Conservation (phyloP, 2,329 filamentous ascomycete species). For the Paracorniculantispora psalliotae region DNA sequence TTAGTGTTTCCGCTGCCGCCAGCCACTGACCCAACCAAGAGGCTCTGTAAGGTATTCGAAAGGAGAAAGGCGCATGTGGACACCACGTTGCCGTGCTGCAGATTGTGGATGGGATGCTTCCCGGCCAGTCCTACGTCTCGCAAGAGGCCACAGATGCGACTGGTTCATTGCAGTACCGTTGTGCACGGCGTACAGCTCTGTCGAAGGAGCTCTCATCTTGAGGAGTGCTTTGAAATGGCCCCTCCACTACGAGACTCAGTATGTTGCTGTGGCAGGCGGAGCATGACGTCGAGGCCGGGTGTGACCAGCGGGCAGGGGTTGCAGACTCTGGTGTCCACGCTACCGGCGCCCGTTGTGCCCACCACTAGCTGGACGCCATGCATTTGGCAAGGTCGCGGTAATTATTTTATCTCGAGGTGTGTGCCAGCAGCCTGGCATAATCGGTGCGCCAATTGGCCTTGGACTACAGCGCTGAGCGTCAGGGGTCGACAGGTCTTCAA, state of each 20-base stretch:
- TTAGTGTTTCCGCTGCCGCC: conserved; percentile 5
- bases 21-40: neutral
- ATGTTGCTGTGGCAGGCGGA: conserved; percentile 4
- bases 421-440: neutral
- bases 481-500: neutral
- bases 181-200: neutral
- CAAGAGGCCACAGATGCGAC: neutral
- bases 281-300: conserved; percentile 14
- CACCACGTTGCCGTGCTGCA: neutral
- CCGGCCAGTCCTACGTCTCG: neutral
- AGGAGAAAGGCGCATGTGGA: neutral
- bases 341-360: conserved; percentile 12
- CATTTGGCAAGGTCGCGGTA: neutral
- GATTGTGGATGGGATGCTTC: neutral
- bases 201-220: neutral
- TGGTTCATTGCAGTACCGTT: neutral
- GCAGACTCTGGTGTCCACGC: neutral
- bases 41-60: neutral
- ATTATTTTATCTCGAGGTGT: neutral
- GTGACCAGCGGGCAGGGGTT: conserved; percentile 12
- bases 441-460: conserved; percentile 6
- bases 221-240: neutral
- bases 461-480: neutral
- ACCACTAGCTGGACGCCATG: conserved; percentile 12
- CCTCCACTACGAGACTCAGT: neutral